These are phyloP conservation scores for Lenzites betulinus DNA, from an alignment of 768 basidiomycete genomes.

Conservation along the genomic window DNA sequence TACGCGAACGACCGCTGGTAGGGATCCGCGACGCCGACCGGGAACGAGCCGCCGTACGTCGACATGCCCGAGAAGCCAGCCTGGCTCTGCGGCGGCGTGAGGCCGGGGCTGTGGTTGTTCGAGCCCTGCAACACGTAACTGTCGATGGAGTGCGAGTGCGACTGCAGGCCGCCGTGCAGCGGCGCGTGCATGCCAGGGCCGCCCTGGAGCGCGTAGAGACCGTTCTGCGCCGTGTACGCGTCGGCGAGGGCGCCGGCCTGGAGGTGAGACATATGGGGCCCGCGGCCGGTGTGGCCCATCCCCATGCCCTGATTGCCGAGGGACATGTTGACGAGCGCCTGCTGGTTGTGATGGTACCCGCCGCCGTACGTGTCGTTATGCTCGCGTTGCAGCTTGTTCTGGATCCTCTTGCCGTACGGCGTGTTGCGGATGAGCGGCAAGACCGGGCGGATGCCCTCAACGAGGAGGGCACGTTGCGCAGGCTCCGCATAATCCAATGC, in stretches of 20 bases:
- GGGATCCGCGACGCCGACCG: slow-evolving; percentile 60
- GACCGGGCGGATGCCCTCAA: slow-evolving; percentile 98
- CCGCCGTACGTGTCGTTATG: slow-evolving; percentile 64
- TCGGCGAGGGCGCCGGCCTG: slow-evolving; percentile 59
- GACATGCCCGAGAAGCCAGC: slow-evolving; percentile 58
- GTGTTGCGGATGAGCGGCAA: slow-evolving; percentile 98
- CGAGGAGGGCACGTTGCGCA: slow-evolving; percentile 85
- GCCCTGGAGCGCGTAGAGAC: slow-evolving; percentile 60
- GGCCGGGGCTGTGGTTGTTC: slow-evolving; percentile 62
- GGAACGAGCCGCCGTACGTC: slow-evolving; percentile 51
- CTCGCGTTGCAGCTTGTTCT: slow-evolving; percentile 97
- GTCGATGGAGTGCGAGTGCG: slow-evolving; percentile 76
- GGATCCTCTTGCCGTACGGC: slow-evolving; percentile 98
- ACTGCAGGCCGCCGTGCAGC: slow-evolving; percentile 45
- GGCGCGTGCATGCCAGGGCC: slow-evolving; percentile 45
- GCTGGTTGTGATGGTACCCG: slow-evolving; percentile 62
- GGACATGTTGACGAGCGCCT: slow-evolving; percentile 58
- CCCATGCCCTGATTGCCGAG: slow-evolving; percentile 60
- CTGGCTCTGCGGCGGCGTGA: slow-evolving; percentile 61
- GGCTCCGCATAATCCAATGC: slow-evolving; percentile 97
- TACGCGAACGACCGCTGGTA: slow-evolving; percentile 81
- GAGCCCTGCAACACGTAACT: slow-evolving; percentile 79
- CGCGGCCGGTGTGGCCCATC: slow-evolving; percentile 29
- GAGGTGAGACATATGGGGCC: slow-evolving; percentile 57
- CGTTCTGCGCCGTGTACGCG: slow-evolving; percentile 63